Evolutionary conservation across 2,329 filamentous ascomycete genomes (phyloP).

Genomic region (Verticillium dahliae): DNA sequence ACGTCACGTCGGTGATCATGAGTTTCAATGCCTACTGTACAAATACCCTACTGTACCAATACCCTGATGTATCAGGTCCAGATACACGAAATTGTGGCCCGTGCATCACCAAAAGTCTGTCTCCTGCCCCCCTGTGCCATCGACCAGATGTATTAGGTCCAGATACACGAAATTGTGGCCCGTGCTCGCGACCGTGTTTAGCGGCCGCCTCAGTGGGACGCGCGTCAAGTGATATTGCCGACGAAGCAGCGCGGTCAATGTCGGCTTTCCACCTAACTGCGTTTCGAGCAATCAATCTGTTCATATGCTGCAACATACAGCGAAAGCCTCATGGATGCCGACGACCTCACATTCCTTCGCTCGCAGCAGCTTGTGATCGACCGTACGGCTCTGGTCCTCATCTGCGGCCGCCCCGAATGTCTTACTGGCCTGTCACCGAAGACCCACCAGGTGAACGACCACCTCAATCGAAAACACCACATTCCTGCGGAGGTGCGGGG

Average conservation of each 20-base stretch:
- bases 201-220: background rate
- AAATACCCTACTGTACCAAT: too few relatives aligned
- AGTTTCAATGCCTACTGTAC: too few relatives aligned
- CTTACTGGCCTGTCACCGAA: background rate
- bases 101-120: too few relatives aligned
- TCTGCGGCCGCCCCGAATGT: background rate
- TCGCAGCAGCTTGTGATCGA: background rate
- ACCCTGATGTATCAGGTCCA: background rate
- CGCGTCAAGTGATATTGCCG: background rate
- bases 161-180: background rate
- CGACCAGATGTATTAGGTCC: background rate
- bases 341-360: background rate
- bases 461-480: background rate
- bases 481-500: too few relatives aligned
- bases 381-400: background rate
- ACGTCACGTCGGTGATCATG: too few relatives aligned
- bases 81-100: background rate
- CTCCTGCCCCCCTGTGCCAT: too few relatives aligned
- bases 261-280: background rate
- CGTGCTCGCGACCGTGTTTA: background rate
- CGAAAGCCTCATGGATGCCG: background rate
- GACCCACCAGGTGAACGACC: background rate
- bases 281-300: background rate
- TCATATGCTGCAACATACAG: background rate
- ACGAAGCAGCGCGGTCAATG: background rate